phyloP scores from a whole-genome alignment of 169 alveolate genomes.

The Eimeria necatrix region DNA sequence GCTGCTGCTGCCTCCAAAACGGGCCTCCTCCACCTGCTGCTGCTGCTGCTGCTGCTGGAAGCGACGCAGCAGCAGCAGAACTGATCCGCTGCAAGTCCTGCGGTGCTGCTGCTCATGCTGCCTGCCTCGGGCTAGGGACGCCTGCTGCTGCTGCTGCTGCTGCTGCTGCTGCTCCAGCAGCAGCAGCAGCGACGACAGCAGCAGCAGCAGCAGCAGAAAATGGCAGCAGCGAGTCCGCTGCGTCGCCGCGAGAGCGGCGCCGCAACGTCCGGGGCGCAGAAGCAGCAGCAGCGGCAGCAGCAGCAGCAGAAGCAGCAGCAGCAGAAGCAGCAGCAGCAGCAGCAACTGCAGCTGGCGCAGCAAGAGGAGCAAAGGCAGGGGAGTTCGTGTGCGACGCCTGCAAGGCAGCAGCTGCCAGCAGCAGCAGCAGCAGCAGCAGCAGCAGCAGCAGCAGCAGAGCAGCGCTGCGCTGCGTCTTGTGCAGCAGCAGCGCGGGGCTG shows the following conservation, averaged over 20 bases:
- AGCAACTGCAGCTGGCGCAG: neutral
- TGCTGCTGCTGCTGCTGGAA: neutral
- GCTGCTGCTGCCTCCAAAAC: slow-evolving; percentile 25
- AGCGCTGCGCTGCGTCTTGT: slow-evolving; percentile 20
- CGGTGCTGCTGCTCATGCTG: slow-evolving; percentile 21
- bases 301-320: slow-evolving; percentile 7
- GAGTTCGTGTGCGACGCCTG: slow-evolving; percentile 25
- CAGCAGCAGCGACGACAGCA: neutral
- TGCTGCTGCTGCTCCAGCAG: neutral
- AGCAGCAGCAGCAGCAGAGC: neutral
- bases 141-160: neutral
- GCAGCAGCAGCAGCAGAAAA: neutral
- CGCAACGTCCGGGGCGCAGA: neutral
- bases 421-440: slow-evolving; percentile 15
- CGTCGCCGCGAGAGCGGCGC: slow-evolving; percentile 11
- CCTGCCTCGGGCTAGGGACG: slow-evolving; percentile 49
- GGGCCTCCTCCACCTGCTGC: neutral
- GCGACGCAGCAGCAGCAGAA: neutral
- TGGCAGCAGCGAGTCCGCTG: neutral
- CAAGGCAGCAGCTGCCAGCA: neutral
- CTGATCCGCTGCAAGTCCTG: neutral
- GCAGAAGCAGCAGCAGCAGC: slow-evolving; percentile 29
- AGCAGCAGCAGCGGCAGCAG: neutral
- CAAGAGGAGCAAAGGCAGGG: neutral
- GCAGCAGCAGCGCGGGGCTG: slow-evolving; percentile 53